Percentiles rank a stretch among this genome's conserved stretches.
These are phyloP conservation scores for Heliocybe sulcata DNA, from an alignment of 1,284 basidiomycete species.

Conservation along the genomic window DNA sequence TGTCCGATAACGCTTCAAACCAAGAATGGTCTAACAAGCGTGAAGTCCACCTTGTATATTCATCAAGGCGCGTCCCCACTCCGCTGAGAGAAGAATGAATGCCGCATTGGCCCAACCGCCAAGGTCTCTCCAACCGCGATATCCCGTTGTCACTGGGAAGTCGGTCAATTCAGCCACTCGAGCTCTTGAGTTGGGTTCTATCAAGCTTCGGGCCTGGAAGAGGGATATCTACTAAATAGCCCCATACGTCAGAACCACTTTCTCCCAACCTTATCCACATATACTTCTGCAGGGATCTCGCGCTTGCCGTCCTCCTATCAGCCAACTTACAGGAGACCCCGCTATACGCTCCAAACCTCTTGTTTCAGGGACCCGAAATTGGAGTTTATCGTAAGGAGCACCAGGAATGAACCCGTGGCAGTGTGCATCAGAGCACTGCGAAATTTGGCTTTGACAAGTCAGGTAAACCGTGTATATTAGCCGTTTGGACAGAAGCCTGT, in stretches of 20 bases:
- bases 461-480: neutral
- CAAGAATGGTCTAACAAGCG: neutral
- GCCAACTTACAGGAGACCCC: neutral
- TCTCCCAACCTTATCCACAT: neutral
- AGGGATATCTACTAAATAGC: neutral
- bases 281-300: neutral
- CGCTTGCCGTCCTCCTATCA: neutral
- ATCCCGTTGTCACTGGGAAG: too few species aligned
- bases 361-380: too few species aligned
- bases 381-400: too few species aligned
- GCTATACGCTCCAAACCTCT: too few species aligned
- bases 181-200: neutral
- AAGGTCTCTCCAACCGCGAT: too few species aligned
- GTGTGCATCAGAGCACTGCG: neutral
- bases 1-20: neutral
- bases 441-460: neutral
- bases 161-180: too few species aligned
- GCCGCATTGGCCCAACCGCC: too few species aligned
- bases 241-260: neutral
- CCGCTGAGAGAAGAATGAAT: too few species aligned
- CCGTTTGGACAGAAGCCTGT: neutral
- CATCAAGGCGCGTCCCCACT: too few species aligned
- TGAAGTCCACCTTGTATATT: neutral
- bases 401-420: neutral
- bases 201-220: neutral